A percentile compares a stretch with the other conserved stretches of the same genome.
These are phyloP conservation scores for Rehmannia glutinosa DNA, from an alignment of 257 asterid species.

Conservation along the genomic window DNA sequence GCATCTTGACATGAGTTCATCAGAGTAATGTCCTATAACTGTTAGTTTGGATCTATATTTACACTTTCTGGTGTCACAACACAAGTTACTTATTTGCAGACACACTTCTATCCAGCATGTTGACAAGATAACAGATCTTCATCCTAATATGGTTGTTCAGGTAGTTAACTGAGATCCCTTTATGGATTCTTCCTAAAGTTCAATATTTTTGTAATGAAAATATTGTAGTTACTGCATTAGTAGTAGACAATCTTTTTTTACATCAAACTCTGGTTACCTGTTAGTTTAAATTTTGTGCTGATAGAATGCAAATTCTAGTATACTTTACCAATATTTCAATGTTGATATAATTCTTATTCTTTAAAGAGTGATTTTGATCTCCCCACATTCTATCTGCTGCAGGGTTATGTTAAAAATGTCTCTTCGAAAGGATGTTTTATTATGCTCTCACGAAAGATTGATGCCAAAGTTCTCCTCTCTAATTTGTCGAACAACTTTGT, in stretches of 20 bases:
- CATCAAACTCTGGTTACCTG: neutral
- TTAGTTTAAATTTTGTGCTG: neutral
- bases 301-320: neutral
- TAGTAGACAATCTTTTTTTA: neutral
- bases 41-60: neutral
- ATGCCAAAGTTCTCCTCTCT: conserved; percentile 78
- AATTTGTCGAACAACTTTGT: conserved; percentile 73
- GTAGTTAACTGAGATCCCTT: conserved; percentile 26
- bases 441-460: conserved; percentile 77
- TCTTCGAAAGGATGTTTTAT: conserved; percentile 85
- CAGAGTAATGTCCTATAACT: neutral
- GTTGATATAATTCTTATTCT: conserved; percentile 3
- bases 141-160: conserved; percentile 72
- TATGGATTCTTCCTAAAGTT: neutral
- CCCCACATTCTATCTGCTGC: conserved; percentile 19
- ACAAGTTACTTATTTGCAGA: conserved; percentile 35
- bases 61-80: conserved; percentile 7
- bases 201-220: neutral
- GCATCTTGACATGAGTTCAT: conserved; percentile 3
- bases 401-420: conserved; percentile 86
- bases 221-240: neutral
- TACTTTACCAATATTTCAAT: neutral
- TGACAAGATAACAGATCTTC: conserved; percentile 64
- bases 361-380: neutral
- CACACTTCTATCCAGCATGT: conserved; percentile 30